A percentile compares a stretch with the other conserved stretches of the same genome.
These are phyloP conservation scores for Hippophae rhamnoides DNA, from an alignment of 306 rosid species.

Conservation along the genomic window DNA sequence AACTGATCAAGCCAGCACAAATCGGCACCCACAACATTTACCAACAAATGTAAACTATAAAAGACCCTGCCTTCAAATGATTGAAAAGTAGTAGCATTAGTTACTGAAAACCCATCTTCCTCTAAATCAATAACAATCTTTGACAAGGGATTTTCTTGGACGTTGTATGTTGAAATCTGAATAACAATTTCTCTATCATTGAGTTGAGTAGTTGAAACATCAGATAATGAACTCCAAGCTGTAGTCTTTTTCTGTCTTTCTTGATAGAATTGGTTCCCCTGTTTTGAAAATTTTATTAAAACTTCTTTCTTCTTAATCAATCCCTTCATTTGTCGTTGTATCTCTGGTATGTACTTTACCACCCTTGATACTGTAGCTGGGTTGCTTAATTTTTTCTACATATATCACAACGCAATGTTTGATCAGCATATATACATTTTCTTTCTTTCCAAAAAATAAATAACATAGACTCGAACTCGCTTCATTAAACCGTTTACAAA, in stretches of 20 bases:
- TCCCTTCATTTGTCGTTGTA: slow-evolving; percentile 44
- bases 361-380: slow-evolving; percentile 50
- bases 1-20: too few relatives aligned
- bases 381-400: slow-evolving; percentile 56
- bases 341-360: slow-evolving; percentile 52
- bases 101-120: slow-evolving; percentile 32
- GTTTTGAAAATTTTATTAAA: slow-evolving; percentile 15
- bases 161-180: slow-evolving; percentile 38
- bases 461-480: too few relatives aligned
- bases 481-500: too few relatives aligned
- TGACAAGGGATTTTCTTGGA: slow-evolving; percentile 28
- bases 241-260: slow-evolving; percentile 4
- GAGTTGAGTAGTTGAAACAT: slow-evolving; percentile 38
- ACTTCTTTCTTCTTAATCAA: slow-evolving; percentile 43
- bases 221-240: slow-evolving; percentile 24
- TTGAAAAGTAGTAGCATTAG: slow-evolving; percentile 48
- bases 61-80: slow-evolving; percentile 46
- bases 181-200: slow-evolving; percentile 34
- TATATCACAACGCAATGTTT: neutral
- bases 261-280: slow-evolving; percentile 4
- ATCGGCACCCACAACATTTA: too few relatives aligned
- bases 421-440: too few relatives aligned
- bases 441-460: too few relatives aligned
- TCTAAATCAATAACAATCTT: slow-evolving; percentile 40
- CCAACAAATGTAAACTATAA: slow-evolving; percentile 28